Evolutionary conservation across 2,329 filamentous ascomycete genomes (phyloP), one percentile per base, ranked within the genome.

Genomic region (Sclerotinia borealis): DNA sequence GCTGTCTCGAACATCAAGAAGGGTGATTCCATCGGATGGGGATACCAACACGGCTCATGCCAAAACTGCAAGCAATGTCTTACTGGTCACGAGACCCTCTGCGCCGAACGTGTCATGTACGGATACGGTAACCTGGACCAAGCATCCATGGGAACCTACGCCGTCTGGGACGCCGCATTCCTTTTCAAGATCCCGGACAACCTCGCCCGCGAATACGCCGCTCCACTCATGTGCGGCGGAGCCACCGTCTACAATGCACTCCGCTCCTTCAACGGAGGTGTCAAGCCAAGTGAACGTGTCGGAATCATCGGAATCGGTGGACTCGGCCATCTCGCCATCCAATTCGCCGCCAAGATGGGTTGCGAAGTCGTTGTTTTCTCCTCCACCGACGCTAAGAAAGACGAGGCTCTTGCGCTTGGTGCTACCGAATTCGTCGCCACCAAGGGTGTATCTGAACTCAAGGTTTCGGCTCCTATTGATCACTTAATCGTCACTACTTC

Each of bases 271-370:
- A 51, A 50, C 47, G 61, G 54, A 13, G 79, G 76, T 15, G 66
- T 63, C 6, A 72, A 71, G 55, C 63, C 69, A 29, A 67, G 66
- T 6, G 69, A 74, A 48, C 67, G 71, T 47, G 72, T 77, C 48
- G 76, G 75, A 10, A 68, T 77, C 54, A 77, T 88, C 25, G 85
- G 84, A 59, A 77, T 88, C 52, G 80, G 87, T 50, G 85, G 85
- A 36, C 76, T 87, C 2, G 85, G 85, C 1, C 85, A 88, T 71
- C 73, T 87, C 47, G 85, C 84, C 7, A 85, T 88, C 62, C 83
- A 86, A 68, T 87, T 85, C 69, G 85, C 84, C 0, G 76, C 80
- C 4, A 85, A 84, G 75, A 86, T 86, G 83, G 85, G 85, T 13
- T 85, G 80, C 71, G 76, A 82, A 37, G 81, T 86, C 19, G 79